Evolutionary conservation across 306 rosid genomes (phyloP).

Genomic region (Albizia julibrissin): DNA sequence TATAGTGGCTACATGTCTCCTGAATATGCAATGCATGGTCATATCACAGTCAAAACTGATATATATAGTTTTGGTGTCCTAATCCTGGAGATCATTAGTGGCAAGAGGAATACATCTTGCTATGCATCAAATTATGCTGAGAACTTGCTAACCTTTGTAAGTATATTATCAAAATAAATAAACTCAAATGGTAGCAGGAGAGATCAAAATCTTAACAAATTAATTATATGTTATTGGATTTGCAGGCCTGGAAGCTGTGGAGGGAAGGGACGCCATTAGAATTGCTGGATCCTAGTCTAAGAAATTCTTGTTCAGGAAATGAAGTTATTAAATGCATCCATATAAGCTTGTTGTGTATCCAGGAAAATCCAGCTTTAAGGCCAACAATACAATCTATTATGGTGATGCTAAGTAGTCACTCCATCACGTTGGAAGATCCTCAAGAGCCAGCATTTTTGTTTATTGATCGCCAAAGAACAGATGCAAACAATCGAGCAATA

Average conservation of each 20-base stretch:
- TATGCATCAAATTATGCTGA: neutral
- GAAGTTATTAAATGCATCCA: slow-evolving; percentile 1
- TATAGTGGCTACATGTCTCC: neutral
- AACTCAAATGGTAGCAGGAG: neutral
- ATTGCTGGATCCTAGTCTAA: neutral
- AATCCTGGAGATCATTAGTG: neutral
- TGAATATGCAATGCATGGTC: neutral
- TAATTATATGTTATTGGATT: neutral
- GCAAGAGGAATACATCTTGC: neutral
- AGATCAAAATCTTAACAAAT: neutral
- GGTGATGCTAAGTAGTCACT: neutral
- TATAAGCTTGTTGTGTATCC: neutral
- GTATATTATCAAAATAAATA: neutral
- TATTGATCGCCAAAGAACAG: neutral
- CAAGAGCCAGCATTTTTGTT: neutral
- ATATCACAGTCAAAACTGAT: neutral
- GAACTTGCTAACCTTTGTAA: neutral
- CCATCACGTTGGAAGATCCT: neutral
- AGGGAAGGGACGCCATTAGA: neutral
- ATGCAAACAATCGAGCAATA: neutral
- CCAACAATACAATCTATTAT: neutral
- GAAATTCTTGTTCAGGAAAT: neutral
- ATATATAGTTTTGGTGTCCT: neutral
- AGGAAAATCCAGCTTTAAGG: neutral
- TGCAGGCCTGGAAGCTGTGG: neutral